A percentile compares a stretch with the other conserved stretches of the same genome.
Conservation (phyloP, 2,329 filamentous ascomycete species). For the Lizonia empirigonia region DNA sequence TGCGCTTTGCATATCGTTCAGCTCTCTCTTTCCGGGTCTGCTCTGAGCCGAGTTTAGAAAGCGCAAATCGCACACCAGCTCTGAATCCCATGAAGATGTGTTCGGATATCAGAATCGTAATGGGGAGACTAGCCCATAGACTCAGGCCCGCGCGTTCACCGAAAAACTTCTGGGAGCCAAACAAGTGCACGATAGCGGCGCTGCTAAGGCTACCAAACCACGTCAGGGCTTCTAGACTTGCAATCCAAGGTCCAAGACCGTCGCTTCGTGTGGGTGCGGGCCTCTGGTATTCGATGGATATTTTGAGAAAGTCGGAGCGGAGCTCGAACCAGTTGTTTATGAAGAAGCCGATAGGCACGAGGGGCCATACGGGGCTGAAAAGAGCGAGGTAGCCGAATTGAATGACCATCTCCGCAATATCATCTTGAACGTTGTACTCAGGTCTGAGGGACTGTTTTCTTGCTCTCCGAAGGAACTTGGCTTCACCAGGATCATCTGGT, state of each 20-base stretch:
- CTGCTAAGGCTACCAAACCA: constrained; percentile 44
- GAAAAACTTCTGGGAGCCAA: constrained; percentile 28
- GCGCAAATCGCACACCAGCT: constrained; percentile 32
- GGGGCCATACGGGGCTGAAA: constrained; percentile 44
- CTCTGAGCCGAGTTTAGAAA: constrained; percentile 37
- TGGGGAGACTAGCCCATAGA: constrained; percentile 37
- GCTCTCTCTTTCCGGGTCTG: constrained; percentile 36
- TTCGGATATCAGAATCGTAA: constrained; percentile 41
- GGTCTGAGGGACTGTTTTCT: constrained; percentile 38
- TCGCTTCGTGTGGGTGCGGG: constrained; percentile 37
- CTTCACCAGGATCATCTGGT: constrained; percentile 37
- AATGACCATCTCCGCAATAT: constrained; percentile 45
- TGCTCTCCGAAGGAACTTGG: constrained; percentile 36
- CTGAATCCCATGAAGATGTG: constrained; percentile 43
- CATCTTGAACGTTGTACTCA: constrained; percentile 44
- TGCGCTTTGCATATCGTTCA: constrained; percentile 35
- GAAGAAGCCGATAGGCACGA: constrained; percentile 44
- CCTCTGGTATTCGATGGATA: constrained; percentile 40
- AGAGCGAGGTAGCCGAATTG: constrained; percentile 45
- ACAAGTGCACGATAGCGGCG: constrained; percentile 43
- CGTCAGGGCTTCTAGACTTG: constrained; percentile 38
- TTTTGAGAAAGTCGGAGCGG: constrained; percentile 44
- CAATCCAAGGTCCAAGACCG: constrained; percentile 43
- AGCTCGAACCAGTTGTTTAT: constrained; percentile 47
- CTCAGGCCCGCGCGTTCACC: constrained; percentile 23